Conservation (phyloP, 768 basidiomycete genomes). For the Leucocoprinus birnbaumii region DNA sequence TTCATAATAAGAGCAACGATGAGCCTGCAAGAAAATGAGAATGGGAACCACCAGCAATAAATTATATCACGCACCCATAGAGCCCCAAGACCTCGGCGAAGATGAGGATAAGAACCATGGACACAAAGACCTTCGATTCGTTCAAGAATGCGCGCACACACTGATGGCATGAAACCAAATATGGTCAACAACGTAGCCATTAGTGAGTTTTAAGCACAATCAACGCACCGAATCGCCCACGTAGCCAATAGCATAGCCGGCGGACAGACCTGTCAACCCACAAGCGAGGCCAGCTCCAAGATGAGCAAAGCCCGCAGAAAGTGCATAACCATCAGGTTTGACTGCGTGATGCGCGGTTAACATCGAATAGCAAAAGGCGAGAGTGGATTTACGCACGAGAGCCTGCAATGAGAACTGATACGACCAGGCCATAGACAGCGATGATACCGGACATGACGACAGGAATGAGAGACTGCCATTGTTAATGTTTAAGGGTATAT, state of each 20-base stretch:
- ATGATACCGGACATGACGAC: constrained; percentile 99
- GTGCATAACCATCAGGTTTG: constrained; percentile 64
- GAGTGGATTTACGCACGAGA: constrained; percentile 30
- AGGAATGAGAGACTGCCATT: constrained; percentile 79
- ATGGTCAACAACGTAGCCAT: not conserved
- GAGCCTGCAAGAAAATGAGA: constrained; percentile 37
- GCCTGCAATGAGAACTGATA: constrained; percentile 89
- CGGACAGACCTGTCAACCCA: constrained; percentile 87
- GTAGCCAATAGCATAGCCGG: constrained; percentile 92
- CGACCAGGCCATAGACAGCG: constrained; percentile 95
- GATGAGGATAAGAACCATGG: constrained; percentile 95
- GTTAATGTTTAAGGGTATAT: not conserved
- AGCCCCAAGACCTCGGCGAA: constrained; percentile 90
- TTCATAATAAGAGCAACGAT: constrained; percentile 94
- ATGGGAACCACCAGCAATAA: not conserved
- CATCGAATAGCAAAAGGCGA: not conserved
- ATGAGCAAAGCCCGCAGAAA: constrained; percentile 88
- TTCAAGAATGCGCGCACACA: constrained; percentile 90
- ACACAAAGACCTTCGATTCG: constrained; percentile 88
- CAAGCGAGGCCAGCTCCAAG: constrained; percentile 91
- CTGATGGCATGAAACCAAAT: constrained; percentile 31
- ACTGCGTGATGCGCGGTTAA: constrained; percentile 42
- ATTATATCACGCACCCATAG: constrained; percentile 67
- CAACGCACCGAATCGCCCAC: constrained; percentile 87
- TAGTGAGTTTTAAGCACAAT: not conserved